Evolutionary conservation across 768 basidiomycete genomes (phyloP).

Genomic region (Pluteus cervinus): DNA sequence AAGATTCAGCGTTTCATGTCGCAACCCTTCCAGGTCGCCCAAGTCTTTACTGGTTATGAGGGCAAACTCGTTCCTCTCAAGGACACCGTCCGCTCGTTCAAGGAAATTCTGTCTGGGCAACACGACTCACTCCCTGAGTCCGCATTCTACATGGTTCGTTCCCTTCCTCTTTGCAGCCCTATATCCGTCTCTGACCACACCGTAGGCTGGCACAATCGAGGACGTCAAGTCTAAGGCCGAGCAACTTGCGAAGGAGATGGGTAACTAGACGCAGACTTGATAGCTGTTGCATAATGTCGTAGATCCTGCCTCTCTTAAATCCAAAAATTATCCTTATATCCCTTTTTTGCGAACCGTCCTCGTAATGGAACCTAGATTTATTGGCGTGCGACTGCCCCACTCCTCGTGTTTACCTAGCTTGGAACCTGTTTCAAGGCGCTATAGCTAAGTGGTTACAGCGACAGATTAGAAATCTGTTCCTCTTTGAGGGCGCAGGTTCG

Average conservation of each 20-base stretch:
- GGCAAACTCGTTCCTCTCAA: slow-evolving; percentile 95
- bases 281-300: slow-evolving; percentile 7
- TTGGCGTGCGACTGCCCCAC: neutral
- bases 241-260: slow-evolving; percentile 94
- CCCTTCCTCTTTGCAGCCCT: neutral
- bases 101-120: slow-evolving; percentile 87
- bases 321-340: slow-evolving; percentile 10
- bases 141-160: slow-evolving; percentile 90
- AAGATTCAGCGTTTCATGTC: slow-evolving; percentile 99
- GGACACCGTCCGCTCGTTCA: slow-evolving; percentile 95
- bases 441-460: slow-evolving; percentile 71
- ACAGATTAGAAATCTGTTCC: slow-evolving; percentile 63
- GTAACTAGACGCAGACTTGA: slow-evolving; percentile 28
- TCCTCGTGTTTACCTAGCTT: neutral
- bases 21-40: slow-evolving; percentile 99
- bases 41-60: slow-evolving; percentile 99
- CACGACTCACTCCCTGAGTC: slow-evolving; percentile 92
- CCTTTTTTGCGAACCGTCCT: slow-evolving; percentile 8
- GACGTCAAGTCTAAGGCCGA: slow-evolving; percentile 98
- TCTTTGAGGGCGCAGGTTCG: slow-evolving; percentile 55
- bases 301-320: slow-evolving; percentile 7
- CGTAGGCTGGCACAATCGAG: slow-evolving; percentile 83
- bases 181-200: slow-evolving; percentile 5
- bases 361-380: neutral
- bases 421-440: slow-evolving; percentile 30